phyloP scores from a whole-genome alignment of 1,284 basidiomycete genomes.

The Ganoderma lucidum region DNA sequence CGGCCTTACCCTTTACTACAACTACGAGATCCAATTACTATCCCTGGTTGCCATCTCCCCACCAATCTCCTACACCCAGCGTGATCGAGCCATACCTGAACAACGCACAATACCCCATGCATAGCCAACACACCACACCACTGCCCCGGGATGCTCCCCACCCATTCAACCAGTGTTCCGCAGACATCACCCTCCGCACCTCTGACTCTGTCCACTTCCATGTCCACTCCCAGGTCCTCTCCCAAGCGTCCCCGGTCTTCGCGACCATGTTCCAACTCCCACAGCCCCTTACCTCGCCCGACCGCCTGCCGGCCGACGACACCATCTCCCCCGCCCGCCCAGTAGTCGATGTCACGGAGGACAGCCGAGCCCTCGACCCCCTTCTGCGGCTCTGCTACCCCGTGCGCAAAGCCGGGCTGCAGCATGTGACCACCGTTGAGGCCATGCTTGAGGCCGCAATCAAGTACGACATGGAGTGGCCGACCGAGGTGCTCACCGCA shows the following conservation, averaged over 20 bases:
- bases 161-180: slow-evolving; percentile 23
- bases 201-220: slow-evolving; percentile 25
- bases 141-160: background rate
- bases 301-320: background rate
- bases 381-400: slow-evolving; percentile 52
- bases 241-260: slow-evolving; percentile 40
- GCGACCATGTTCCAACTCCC: slow-evolving; percentile 29
- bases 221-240: slow-evolving; percentile 32
- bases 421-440: background rate
- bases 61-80: background rate
- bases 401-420: slow-evolving; percentile 15
- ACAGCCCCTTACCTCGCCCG: slow-evolving; percentile 9
- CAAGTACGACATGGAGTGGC: slow-evolving; percentile 33
- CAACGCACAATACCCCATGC: background rate
- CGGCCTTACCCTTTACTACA: background rate
- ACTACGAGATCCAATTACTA: background rate
- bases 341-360: slow-evolving; percentile 44
- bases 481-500: slow-evolving; percentile 13
- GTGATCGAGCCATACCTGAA: background rate
- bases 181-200: slow-evolving; percentile 26
- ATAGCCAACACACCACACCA: background rate
- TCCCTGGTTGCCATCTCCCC: background rate
- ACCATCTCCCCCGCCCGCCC: background rate
- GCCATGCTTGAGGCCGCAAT: slow-evolving; percentile 22
- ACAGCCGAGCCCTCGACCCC: slow-evolving; percentile 40